These are phyloP conservation scores for Xylaria sp. DNA, from an alignment of 2,329 filamentous ascomycete species.

Conservation along the genomic window DNA sequence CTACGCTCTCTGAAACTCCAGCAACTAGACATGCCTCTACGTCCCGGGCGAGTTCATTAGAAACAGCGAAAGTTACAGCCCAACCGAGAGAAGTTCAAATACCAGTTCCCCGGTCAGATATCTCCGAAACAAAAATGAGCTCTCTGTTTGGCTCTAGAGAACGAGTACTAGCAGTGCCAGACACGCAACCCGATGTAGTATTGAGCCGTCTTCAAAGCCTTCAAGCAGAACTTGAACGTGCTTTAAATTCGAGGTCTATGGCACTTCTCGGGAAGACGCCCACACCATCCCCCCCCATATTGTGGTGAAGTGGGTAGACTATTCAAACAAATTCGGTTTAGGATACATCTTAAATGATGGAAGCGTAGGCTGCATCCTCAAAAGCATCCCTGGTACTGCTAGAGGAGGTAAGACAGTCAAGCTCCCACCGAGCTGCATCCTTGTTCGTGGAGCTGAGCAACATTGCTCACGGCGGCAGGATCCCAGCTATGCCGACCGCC, in stretches of 20 bases:
- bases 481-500: conserved; percentile 58
- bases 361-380: conserved; percentile 73
- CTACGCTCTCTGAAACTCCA: conserved; percentile 18
- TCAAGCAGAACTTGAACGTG: conserved; percentile 66
- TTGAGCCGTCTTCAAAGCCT: conserved; percentile 60
- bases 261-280: conserved; percentile 62
- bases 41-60: conserved; percentile 13
- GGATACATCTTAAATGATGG: conserved; percentile 85
- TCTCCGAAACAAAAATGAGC: conserved; percentile 33
- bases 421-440: conserved; percentile 72
- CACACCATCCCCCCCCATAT: conserved; percentile 64
- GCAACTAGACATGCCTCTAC: conserved; percentile 6
- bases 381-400: conserved; percentile 57
- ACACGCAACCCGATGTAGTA: conserved; percentile 63
- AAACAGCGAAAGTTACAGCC: conserved; percentile 6
- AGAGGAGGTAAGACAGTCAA: conserved; percentile 56
- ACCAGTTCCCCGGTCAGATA: conserved; percentile 7
- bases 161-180: conserved; percentile 54
- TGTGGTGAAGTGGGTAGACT: conserved; percentile 84
- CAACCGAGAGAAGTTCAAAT: conserved; percentile 21
- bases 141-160: conserved; percentile 64
- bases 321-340: conserved; percentile 84
- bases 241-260: conserved; percentile 67
- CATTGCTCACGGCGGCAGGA: conserved; percentile 70
- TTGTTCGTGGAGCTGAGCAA: conserved; percentile 72